Conservation (phyloP, 371 early-diverging fungal genomes). For the Apophysomyces sp. region DNA sequence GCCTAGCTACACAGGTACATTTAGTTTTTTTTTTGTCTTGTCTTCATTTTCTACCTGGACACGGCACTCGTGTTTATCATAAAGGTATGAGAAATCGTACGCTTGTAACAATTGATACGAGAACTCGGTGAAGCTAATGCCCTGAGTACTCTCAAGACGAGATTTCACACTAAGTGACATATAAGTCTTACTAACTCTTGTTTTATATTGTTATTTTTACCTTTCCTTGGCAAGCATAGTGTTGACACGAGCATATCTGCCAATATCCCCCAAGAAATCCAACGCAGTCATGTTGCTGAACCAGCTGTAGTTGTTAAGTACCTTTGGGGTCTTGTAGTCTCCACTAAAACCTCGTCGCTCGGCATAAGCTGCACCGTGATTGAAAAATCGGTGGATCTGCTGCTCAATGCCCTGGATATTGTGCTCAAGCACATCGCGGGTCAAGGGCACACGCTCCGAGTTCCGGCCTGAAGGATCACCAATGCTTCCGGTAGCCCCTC, state of each 20-base stretch:
- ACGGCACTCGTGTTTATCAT: slow-evolving; percentile 61
- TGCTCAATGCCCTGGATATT: slow-evolving; percentile 70
- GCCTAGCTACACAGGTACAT: slow-evolving; percentile 64
- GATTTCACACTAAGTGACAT: slow-evolving; percentile 58
- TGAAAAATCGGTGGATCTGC: slow-evolving; percentile 75
- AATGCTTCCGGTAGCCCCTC: slow-evolving; percentile 93
- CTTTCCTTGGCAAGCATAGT: slow-evolving; percentile 89
- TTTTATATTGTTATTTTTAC: slow-evolving; percentile 21
- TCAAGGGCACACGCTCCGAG: slow-evolving; percentile 76
- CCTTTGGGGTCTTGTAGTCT: slow-evolving; percentile 31
- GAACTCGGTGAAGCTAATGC: slow-evolving; percentile 95
- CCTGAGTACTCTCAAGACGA: slow-evolving; percentile 78
- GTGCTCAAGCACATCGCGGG: slow-evolving; percentile 45
- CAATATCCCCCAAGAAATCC: slow-evolving; percentile 78
- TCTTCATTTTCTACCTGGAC: slow-evolving; percentile 56
- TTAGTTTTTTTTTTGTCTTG: neutral
- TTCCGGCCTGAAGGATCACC: slow-evolving; percentile 92
- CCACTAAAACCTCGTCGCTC: slow-evolving; percentile 37
- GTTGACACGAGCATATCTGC: slow-evolving; percentile 78
- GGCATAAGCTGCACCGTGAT: slow-evolving; percentile 66
- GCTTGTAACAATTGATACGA: slow-evolving; percentile 95
- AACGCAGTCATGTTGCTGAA: slow-evolving; percentile 74
- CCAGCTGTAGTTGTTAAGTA: slow-evolving; percentile 88
- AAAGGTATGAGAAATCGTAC: slow-evolving; percentile 89
- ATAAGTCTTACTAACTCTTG: neutral